phyloP scores from a whole-genome alignment of 495 filamentous ascomycete species.

The Trypethelium eluteriae region DNA sequence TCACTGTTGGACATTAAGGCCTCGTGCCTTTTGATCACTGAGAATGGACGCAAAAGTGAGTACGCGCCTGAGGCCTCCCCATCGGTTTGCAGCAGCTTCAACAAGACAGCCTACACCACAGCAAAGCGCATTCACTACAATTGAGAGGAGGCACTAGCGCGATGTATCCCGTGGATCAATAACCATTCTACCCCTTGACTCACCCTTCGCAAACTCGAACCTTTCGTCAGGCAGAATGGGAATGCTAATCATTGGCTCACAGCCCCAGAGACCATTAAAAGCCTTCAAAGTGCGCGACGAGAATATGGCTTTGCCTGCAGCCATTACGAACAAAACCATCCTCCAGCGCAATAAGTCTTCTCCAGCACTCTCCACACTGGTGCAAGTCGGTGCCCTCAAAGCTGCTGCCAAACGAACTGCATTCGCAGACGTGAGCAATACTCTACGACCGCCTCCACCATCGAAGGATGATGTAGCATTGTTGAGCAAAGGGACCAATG shows the following conservation, averaged over 20 bases:
- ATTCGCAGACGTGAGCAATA: conserved; percentile 77
- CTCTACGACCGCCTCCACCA: conserved; percentile 41
- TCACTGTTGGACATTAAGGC: not conserved
- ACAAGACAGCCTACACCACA: not conserved
- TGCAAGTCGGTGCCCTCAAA: conserved; percentile 53
- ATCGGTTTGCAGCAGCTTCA: not conserved
- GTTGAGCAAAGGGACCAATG: conserved; percentile 24
- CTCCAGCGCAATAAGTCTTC: conserved; percentile 80
- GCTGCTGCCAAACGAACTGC: conserved; percentile 63
- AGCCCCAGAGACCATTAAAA: conserved; percentile 68
- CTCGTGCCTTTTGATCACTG: not conserved
- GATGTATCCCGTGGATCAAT: no score
- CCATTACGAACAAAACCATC: conserved; percentile 50
- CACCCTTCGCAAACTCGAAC: no score
- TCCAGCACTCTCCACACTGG: conserved; percentile 53
- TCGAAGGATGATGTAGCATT: conserved; percentile 38
- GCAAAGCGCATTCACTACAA: not conserved
- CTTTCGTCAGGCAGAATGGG: not conserved
- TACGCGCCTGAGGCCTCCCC: not conserved
- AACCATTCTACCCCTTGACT: no score
- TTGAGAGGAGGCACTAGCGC: not conserved
- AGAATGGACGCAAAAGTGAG: conserved; percentile 15
- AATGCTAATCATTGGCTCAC: conserved; percentile 16
- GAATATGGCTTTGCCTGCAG: conserved; percentile 59
- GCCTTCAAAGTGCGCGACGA: conserved; percentile 57